Percentiles rank a stretch among this genome's conserved stretches.
Evolutionary conservation across 441 rosid species (phyloP).

Genomic region (Melastoma candidum): DNA sequence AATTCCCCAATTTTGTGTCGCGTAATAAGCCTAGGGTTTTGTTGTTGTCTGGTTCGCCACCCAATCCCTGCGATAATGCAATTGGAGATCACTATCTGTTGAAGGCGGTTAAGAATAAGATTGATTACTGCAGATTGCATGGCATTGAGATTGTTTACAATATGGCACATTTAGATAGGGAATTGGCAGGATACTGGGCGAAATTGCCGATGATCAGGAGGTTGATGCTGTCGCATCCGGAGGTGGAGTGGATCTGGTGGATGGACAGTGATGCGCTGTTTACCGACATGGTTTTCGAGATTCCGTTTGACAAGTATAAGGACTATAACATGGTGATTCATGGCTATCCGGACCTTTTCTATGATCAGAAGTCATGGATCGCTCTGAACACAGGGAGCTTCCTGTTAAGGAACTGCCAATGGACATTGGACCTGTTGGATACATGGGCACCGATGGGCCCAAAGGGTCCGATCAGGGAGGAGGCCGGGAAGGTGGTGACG

Average conservation of each 20-base stretch:
- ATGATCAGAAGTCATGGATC: constrained; percentile 86
- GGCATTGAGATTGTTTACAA: too few species aligned
- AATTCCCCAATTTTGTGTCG: too few species aligned
- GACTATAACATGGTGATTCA: constrained; percentile 73
- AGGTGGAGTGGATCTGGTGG: constrained; percentile 51
- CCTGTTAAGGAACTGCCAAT: constrained; percentile 80
- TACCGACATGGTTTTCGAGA: constrained; percentile 87
- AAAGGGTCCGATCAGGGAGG: constrained; percentile 74
- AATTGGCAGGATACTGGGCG: constrained; percentile 66
- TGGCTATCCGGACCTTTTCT: constrained; percentile 84
- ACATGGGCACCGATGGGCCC: constrained; percentile 99
- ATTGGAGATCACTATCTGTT: constrained; percentile 89
- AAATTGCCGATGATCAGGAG: constrained; percentile 87
- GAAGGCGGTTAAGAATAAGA: constrained; percentile 72
- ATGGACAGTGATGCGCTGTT: constrained; percentile 65
- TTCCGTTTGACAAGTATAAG: constrained; percentile 53
- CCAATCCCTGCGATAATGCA: constrained; percentile 84
- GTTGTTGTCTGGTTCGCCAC: constrained; percentile 9
- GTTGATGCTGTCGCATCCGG: constrained; percentile 82
- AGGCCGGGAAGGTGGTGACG: constrained; percentile 84
- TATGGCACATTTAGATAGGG: too few species aligned
- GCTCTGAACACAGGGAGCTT: constrained; percentile 94
- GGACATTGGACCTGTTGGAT: constrained; percentile 93
- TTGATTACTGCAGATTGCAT: constrained; percentile 92
- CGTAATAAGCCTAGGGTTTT: too few species aligned